A percentile compares a stretch with the other conserved stretches of the same genome.
These are phyloP conservation scores for Volvox reticuliferus DNA, from an alignment of 139 green algal genomes.

Conservation along the genomic window DNA sequence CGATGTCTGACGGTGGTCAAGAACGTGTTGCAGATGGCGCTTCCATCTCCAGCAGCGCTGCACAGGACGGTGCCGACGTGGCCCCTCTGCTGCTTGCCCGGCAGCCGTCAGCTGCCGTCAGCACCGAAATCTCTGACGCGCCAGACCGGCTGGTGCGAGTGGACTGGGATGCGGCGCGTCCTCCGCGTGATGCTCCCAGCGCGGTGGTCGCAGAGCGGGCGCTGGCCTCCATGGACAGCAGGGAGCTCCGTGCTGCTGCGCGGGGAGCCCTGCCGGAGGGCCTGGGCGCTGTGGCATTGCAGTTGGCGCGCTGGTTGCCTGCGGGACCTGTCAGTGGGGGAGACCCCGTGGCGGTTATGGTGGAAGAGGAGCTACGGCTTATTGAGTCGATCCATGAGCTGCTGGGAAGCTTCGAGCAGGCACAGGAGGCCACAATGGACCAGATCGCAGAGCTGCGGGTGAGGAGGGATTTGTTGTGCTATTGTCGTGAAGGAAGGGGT, in stretches of 20 bases:
- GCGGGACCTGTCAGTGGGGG: constrained; percentile 37
- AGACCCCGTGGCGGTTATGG: constrained; percentile 51
- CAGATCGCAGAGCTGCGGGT: constrained; percentile 31
- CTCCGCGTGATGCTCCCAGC: constrained; percentile 32
- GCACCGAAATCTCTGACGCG: background rate
- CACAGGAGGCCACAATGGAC: background rate
- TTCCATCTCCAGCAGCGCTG: constrained; percentile 9
- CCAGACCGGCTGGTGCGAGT: background rate
- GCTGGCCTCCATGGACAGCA: constrained; percentile 4
- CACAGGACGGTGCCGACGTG: background rate
- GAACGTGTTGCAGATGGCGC: constrained; percentile 19
- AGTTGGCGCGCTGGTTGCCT: constrained; percentile 53
- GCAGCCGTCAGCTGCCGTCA: background rate
- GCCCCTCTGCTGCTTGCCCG: background rate
- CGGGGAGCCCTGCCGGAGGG: background rate
- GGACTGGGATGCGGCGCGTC: constrained; percentile 23
- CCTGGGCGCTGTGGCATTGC: constrained; percentile 19
- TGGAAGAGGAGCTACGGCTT: constrained; percentile 60
- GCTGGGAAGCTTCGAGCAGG: constrained; percentile 46
- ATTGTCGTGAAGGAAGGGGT: too few species aligned
- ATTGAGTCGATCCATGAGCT: constrained; percentile 47
- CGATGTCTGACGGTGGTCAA: background rate
- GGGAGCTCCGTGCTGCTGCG: background rate
- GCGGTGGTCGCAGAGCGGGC: constrained; percentile 36
- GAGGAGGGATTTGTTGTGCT: background rate